Percentiles rank a stretch among this genome's conserved stretches.
These are phyloP conservation scores for Tolypocladium guangdongense DNA, from an alignment of 2,329 filamentous ascomycete species.

Conservation along the genomic window DNA sequence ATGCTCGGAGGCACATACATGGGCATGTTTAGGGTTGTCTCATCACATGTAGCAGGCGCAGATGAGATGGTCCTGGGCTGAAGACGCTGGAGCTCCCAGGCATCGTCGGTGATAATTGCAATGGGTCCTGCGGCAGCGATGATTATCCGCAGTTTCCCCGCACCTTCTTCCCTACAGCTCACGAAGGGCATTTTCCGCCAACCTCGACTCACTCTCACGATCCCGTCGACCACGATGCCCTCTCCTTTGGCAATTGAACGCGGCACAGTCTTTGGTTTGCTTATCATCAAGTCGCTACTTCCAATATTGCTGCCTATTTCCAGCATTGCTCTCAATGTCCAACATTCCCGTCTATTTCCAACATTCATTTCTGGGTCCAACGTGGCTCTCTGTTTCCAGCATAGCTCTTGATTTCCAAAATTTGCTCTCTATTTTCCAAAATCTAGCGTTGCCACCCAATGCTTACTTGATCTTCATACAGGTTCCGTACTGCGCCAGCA, in stretches of 20 bases:
- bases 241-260: not conserved
- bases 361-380: no score
- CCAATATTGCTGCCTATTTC: no score
- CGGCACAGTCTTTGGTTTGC: no score
- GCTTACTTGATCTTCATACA: not conserved
- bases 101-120: not conserved
- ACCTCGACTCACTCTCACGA: no score
- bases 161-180: not conserved
- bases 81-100: not conserved
- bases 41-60: not conserved
- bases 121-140: not conserved
- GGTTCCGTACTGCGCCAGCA: conserved; percentile 1
- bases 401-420: no score
- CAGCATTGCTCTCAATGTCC: no score
- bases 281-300: no score
- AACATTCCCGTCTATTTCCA: no score
- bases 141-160: not conserved
- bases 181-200: no score
- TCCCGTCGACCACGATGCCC: not conserved
- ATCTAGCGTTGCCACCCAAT: no score
- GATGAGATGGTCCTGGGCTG: not conserved
- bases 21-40: not conserved
- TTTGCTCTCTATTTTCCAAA: no score
- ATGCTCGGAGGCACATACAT: not conserved
- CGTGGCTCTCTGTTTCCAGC: no score